Conservation (phyloP, 2,329 filamentous ascomycete genomes). For the Penicillium carneum region DNA sequence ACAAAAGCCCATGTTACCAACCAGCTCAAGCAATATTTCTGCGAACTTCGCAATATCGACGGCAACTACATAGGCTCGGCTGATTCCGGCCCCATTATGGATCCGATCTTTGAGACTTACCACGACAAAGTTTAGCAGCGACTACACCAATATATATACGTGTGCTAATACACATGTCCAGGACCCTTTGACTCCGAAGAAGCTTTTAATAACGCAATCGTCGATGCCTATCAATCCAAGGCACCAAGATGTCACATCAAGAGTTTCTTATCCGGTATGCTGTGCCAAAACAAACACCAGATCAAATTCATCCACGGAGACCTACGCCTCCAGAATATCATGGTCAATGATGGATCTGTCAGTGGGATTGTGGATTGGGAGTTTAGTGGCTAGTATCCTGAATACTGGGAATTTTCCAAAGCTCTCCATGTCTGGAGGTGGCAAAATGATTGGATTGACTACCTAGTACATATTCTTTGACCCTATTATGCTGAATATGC, state of each 20-base stretch:
- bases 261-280: background rate
- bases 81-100: background rate
- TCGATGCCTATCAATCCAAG: background rate
- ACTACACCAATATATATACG: background rate
- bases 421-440: background rate
- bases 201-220: background rate
- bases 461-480: background rate
- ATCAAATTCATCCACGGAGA: background rate
- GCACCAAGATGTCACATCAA: background rate
- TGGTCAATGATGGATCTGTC: background rate
- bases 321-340: background rate
- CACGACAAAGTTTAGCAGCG: background rate
- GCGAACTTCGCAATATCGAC: background rate
- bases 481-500: background rate
- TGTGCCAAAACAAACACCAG: background rate
- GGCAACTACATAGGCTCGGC: background rate
- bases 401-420: background rate
- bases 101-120: background rate
- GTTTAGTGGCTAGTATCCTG: background rate
- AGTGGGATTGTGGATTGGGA: background rate
- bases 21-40: background rate
- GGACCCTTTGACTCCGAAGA: background rate
- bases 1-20: background rate
- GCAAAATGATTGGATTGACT: background rate
- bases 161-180: background rate